These are phyloP conservation scores for Smallanthus sonchifolius DNA, from an alignment of 129 eudicot genomes.

Conservation along the genomic window DNA sequence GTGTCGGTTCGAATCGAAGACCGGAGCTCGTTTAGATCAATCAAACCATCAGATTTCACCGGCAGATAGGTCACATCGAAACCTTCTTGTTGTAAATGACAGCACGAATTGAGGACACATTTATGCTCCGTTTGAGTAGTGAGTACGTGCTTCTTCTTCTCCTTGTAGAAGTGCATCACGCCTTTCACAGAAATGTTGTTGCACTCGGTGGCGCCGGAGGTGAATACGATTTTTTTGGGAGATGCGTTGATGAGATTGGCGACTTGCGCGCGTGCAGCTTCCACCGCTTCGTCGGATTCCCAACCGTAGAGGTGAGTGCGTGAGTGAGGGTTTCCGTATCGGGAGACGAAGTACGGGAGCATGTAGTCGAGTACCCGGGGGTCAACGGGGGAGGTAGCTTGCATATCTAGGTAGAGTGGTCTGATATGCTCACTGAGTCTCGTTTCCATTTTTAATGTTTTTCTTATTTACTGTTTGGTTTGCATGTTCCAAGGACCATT, in stretches of 20 bases:
- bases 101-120: conserved; percentile 89
- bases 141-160: conserved; percentile 78
- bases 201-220: conserved; percentile 97
- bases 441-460: too few species aligned
- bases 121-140: conserved; percentile 97
- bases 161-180: conserved; percentile 65
- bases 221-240: conserved; percentile 78
- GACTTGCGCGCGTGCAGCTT: conserved; percentile 62
- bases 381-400: conserved; percentile 97
- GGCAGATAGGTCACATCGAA: conserved; percentile 84
- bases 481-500: too few species aligned
- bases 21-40: conserved; percentile 52
- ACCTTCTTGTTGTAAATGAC: conserved; percentile 90
- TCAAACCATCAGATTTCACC: conserved; percentile 66
- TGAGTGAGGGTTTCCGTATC: conserved; percentile 90
- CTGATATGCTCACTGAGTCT: too few species aligned
- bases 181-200: conserved; percentile 93
- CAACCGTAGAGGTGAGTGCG: conserved; percentile 97
- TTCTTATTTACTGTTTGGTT: too few species aligned
- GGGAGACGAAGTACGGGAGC: conserved; percentile 86
- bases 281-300: conserved; percentile 96
- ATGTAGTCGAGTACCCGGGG: conserved; percentile 90
- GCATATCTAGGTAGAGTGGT: conserved; percentile 97
- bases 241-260: conserved; percentile 71
- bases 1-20: conserved; percentile 68